A percentile compares a stretch with the other conserved stretches of the same genome.
phyloP scores from a whole-genome alignment of 2,329 filamentous ascomycete genomes.

The Niveomyces coronatus region DNA sequence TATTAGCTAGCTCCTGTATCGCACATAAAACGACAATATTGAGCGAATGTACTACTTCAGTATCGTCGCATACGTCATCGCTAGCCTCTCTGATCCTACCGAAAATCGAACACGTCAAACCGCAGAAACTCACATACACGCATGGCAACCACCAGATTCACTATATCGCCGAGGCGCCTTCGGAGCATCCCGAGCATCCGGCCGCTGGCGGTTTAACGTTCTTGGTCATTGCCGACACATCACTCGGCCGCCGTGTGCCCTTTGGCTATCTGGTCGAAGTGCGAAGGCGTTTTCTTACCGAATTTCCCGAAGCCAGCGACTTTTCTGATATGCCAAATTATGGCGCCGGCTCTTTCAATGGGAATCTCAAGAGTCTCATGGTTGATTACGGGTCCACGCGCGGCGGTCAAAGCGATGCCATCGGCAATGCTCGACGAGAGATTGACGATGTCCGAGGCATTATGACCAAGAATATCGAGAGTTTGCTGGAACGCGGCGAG shows the following conservation, averaged over 20 bases:
- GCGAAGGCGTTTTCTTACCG: slow-evolving; percentile 72
- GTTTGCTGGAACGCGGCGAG: slow-evolving; percentile 80
- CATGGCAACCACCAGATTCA: slow-evolving; percentile 90
- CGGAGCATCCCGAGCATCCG: slow-evolving; percentile 45
- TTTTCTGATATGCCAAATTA: slow-evolving; percentile 77
- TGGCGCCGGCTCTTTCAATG: slow-evolving; percentile 81
- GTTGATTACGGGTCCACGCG: slow-evolving; percentile 73
- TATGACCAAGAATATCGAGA: slow-evolving; percentile 93
- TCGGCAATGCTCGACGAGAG: slow-evolving; percentile 73
- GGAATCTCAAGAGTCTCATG: slow-evolving; percentile 65
- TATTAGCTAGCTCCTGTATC: slow-evolving; percentile 65
- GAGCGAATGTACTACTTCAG: slow-evolving; percentile 80
- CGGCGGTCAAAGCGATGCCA: slow-evolving; percentile 67
- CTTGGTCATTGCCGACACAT: slow-evolving; percentile 74
- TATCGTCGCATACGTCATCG: slow-evolving; percentile 71
- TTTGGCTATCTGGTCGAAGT: slow-evolving; percentile 90
- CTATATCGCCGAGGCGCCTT: slow-evolving; percentile 80
- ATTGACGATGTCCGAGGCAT: slow-evolving; percentile 89
- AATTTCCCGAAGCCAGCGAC: slow-evolving; percentile 58
- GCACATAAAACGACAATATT: slow-evolving; percentile 90
- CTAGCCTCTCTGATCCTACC: slow-evolving; percentile 91
- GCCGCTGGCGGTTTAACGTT: slow-evolving; percentile 80
- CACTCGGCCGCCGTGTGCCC: slow-evolving; percentile 75
- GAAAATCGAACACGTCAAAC: slow-evolving; percentile 71
- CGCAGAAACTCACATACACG: slow-evolving; percentile 89